A percentile compares a stretch with the other conserved stretches of the same genome.
Conservation (phyloP, 2,329 filamentous ascomycete species). For the Blumeria hordei region DNA sequence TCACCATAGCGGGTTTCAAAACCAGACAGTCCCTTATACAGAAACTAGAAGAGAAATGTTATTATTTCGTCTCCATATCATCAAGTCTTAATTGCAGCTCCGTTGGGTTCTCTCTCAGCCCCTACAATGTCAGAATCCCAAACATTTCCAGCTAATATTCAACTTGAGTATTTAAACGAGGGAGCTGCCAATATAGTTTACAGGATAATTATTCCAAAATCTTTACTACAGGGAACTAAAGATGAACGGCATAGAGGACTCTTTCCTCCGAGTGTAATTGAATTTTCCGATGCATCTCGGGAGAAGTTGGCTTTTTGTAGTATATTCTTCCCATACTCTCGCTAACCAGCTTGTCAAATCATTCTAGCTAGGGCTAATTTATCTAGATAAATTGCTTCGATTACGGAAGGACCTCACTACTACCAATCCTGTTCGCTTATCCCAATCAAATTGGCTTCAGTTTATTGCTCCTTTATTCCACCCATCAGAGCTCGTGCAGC, state of each 20-base stretch:
- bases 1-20: too few species aligned
- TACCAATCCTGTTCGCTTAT: constrained; percentile 20
- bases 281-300: not conserved
- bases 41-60: too few species aligned
- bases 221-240: constrained; percentile 4
- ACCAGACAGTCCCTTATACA: too few species aligned
- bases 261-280: not conserved
- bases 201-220: constrained; percentile 20
- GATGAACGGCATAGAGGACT: too few species aligned
- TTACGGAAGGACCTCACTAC: constrained; percentile 31
- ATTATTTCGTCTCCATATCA: not conserved
- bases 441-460: constrained; percentile 23
- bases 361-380: constrained; percentile 2
- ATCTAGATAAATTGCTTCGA: constrained; percentile 28
- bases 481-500: constrained; percentile 27
- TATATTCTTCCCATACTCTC: too few species aligned
- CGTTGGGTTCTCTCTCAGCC: not conserved
- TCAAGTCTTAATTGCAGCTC: not conserved
- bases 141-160: constrained; percentile 1
- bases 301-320: too few species aligned
- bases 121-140: constrained; percentile 1
- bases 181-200: constrained; percentile 62
- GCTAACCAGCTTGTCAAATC: not conserved
- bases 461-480: constrained; percentile 31
- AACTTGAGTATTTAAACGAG: constrained; percentile 28